Conservation (phyloP, 1,139 yeast genomes). For the Eremothecium coryli region DNA sequence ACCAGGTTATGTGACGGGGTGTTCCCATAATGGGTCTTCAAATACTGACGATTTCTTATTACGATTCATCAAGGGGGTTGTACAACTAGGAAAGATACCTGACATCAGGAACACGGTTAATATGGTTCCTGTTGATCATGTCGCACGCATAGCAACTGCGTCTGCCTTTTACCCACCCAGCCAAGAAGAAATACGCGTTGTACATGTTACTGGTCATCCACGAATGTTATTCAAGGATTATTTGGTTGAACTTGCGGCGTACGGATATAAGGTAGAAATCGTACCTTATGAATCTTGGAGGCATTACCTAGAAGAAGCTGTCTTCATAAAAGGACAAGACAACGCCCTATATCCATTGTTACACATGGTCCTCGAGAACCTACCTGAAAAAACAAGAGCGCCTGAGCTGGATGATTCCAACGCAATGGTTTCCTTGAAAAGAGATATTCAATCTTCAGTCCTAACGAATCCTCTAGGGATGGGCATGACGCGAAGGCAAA, state of each 20-base stretch:
- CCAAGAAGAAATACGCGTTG: conserved; percentile 49
- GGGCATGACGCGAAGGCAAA: conserved; percentile 58
- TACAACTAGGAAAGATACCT: conserved; percentile 78
- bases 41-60: conserved; percentile 94
- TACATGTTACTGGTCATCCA: conserved; percentile 97
- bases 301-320: conserved; percentile 61
- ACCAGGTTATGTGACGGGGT: conserved; percentile 95
- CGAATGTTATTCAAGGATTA: conserved; percentile 72
- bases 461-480: conserved; percentile 56
- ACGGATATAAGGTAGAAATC: conserved; percentile 60
- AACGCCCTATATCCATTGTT: conserved; percentile 86
- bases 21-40: conserved; percentile 70
- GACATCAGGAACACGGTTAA: conserved; percentile 80
- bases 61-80: conserved; percentile 89
- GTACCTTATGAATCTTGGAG: conserved; percentile 77
- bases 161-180: conserved; percentile 70
- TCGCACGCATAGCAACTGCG: conserved; percentile 83
- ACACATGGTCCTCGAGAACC: conserved; percentile 86
- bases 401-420: conserved; percentile 89
- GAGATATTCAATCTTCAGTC: conserved; percentile 56
- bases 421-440: conserved; percentile 53
- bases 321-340: conserved; percentile 64
- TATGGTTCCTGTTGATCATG: conserved; percentile 98
- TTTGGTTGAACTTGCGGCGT: conserved; percentile 51
- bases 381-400: conserved; percentile 86